Evolutionary conservation across 108 stramenopile species (phyloP).

Genomic region (Nitzschia inconspicua): DNA sequence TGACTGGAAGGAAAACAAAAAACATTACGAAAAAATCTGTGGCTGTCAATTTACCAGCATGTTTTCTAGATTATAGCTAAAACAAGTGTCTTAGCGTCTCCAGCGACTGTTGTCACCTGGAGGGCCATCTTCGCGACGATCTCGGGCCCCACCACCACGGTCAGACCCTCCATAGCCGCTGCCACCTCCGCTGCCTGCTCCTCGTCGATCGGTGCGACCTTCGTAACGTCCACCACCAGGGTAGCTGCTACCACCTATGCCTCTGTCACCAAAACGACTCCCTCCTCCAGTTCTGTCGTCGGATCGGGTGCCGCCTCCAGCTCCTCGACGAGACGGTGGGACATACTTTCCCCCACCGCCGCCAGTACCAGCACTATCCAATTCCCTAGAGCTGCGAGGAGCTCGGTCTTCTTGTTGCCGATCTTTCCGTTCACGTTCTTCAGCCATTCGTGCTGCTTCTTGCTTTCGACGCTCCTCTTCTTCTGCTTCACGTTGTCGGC

Average conservation of each 20-base stretch:
- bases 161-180: not conserved
- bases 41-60: no score
- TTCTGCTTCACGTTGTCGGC: slow-evolving; percentile 43
- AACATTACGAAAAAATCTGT: no score
- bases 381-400: slow-evolving; percentile 12
- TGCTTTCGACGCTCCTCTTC: slow-evolving; percentile 58
- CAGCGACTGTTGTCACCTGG: slow-evolving; percentile 1
- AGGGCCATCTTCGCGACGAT: slow-evolving; percentile 3
- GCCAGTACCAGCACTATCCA: slow-evolving; percentile 34
- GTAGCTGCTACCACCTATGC: slow-evolving; percentile 8
- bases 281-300: slow-evolving; percentile 27
- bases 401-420: slow-evolving; percentile 11
- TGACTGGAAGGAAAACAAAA: no score
- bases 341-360: slow-evolving; percentile 49
- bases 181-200: slow-evolving; percentile 11
- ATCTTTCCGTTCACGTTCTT: slow-evolving; percentile 51
- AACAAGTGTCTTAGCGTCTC: not conserved
- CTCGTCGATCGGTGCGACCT: slow-evolving; percentile 37
- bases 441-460: slow-evolving; percentile 67
- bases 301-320: slow-evolving; percentile 23
- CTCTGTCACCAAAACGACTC: slow-evolving; percentile 10
- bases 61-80: no score
- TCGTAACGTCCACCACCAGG: slow-evolving; percentile 41
- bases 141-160: slow-evolving; percentile 14
- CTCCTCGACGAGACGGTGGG: slow-evolving; percentile 62